Evolutionary conservation across 2,329 filamentous ascomycete species (phyloP), one percentile per base, ranked within the genome.

Genomic region (Aspergillus ochraceoroseus): DNA sequence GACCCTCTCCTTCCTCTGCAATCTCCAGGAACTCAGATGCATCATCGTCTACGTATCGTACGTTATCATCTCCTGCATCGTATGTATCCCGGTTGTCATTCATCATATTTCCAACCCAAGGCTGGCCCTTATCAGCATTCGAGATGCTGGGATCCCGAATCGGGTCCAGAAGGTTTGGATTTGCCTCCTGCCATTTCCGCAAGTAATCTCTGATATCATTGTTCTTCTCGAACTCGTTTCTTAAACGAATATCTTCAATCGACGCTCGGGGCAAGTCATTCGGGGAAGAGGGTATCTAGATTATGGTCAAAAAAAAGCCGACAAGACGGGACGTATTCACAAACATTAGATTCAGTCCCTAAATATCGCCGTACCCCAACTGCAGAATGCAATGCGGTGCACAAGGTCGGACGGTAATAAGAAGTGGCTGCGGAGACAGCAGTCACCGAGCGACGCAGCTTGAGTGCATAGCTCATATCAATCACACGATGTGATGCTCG

Each of bases 121-220:
- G 51, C 11, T 31, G 41, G 11, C 35, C 6, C 8, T 43, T 40
- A 14, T 34, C 12, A 13, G 37, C 17, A 7, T 52, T 51, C 3
- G 45, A 44, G 8, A 52, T 48, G 11, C 47, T 48, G 2, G 54
- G 47, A 6, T 53, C 51, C 6, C 48, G 53, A 11, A 62, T 46
- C 1, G 62, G 63, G 18, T 66, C 60, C 22, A 61, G 8, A 8
- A 34, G n/a, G 15, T 55, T 57, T 1, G 53, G 43, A 18, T 62
- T 59, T 5, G 42, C 50, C 7, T 55, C 51, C 43, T 64, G 61
- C 67, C 67, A 70, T 57, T 62, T 61, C 32, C 49, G 49, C 13
- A 70, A 49, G 38, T 70, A 69, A n/a, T 60, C 51, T 34, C 65
- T 59, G 19, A 70, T 68, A 41, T 68, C 56, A 25, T 56, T 57